Evolutionary conservation across 768 basidiomycete genomes (phyloP), one percentile per base, ranked within the genome.

Genomic region (Termitomyces sp.): DNA sequence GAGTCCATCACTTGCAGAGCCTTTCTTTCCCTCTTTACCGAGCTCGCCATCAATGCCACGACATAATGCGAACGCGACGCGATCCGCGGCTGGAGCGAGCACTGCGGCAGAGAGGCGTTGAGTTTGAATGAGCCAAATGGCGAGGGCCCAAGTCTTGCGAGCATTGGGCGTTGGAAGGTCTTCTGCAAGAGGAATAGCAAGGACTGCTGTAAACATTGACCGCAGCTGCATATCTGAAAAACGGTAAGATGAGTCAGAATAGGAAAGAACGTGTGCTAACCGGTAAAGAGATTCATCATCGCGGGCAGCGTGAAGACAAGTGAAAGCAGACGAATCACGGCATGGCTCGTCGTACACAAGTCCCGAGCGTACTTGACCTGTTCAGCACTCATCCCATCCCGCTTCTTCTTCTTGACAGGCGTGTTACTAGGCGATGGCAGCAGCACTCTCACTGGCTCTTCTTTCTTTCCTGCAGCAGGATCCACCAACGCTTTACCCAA

Each of bases 21-120:
- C 92, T 65, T 91, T 92, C 75, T 93, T 93, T 10, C 92, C 92
- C 68, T 94, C 92, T 67, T 90, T 90, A 5, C 92, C 92, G 14
- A 93, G 80, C 60, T 92, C 87, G 7, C 92, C 92, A 55, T 89
- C 87, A 58, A 94, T 80, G 26, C 87, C 92, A 45, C 91, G 84
- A 52, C 83, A 79, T 20, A 93, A 67, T 3, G 88, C 88, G 57
- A 82, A 84, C 2, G 86, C 79, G 35, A 94, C 90, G 26, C 86
- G 79, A 62, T 85, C 81, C 7, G 78, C 80, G 6, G 87, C 82
- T 6, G 86, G 86, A 10, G 72, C 64, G 14, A 93, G 75, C 22
- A 92, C 79, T 0, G 74, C 71, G 20, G 74, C 70, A 22, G 91
- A 86, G 9, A 93, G 77, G 7, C 87, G 83, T 61, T 90, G 88